Conservation (phyloP, 768 basidiomycete genomes). For the Gymnopilus dilepis region DNA sequence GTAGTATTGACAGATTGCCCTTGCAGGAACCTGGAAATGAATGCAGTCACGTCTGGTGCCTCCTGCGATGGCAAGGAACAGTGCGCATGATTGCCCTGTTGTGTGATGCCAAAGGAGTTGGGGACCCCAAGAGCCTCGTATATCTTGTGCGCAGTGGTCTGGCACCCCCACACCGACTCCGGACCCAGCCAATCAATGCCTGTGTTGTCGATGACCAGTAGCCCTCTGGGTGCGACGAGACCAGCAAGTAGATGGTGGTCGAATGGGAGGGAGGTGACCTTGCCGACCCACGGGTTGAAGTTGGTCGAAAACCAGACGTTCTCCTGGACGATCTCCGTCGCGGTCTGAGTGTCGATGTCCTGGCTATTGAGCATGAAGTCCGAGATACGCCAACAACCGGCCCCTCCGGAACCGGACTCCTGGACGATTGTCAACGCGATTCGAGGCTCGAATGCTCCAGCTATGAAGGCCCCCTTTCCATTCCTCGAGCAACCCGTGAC, state of each 20-base stretch:
- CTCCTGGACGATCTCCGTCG: conserved; percentile 55
- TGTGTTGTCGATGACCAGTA: conserved; percentile 58
- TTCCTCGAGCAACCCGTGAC: conserved; percentile 61
- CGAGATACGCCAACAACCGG: conserved; percentile 59
- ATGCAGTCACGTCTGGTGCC: conserved; percentile 48
- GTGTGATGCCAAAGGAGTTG: conserved; percentile 52
- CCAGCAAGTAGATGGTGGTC: conserved; percentile 61
- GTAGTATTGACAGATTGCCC: conserved; percentile 49
- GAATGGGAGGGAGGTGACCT: conserved; percentile 48
- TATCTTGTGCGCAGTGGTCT: conserved; percentile 50
- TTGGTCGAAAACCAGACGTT: conserved; percentile 60
- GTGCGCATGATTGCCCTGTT: conserved; percentile 54
- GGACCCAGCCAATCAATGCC: conserved; percentile 57
- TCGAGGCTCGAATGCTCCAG: conserved; percentile 58
- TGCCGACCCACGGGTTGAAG: conserved; percentile 50
- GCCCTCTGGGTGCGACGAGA: conserved; percentile 53
- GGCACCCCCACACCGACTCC: conserved; percentile 50
- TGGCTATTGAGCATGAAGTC: conserved; percentile 41
- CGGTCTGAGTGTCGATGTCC: conserved; percentile 51
- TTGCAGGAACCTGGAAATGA: conserved; percentile 55
- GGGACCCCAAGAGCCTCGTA: conserved; percentile 52
- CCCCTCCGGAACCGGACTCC: conserved; percentile 61
- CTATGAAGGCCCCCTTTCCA: conserved; percentile 61
- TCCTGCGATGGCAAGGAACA: conserved; percentile 53
- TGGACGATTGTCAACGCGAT: conserved; percentile 62